phyloP scores from a whole-genome alignment of 1,284 basidiomycete species.

The Cutaneotrichosporon dermatis region DNA sequence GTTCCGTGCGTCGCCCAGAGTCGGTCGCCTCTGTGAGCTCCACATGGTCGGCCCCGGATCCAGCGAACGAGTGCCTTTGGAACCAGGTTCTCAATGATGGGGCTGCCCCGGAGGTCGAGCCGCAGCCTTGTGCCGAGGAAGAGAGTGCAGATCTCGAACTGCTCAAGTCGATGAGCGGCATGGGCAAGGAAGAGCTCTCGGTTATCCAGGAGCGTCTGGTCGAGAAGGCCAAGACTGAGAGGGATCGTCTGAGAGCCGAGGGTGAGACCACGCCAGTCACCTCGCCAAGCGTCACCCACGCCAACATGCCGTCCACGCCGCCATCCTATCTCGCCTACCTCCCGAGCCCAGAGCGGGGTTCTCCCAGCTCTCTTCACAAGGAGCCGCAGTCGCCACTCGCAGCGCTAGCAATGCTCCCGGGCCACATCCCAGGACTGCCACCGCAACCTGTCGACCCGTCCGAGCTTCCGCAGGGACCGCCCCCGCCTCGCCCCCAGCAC shows the following conservation, averaged over 20 bases:
- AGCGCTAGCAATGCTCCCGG: not conserved
- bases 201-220: slow-evolving; percentile 40
- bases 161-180: slow-evolving; percentile 28
- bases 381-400: not conserved
- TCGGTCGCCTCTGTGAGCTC: slow-evolving; percentile 12
- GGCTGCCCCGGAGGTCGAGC: not conserved
- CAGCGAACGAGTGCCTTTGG: slow-evolving; percentile 11
- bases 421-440: not conserved
- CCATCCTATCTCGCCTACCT: not conserved
- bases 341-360: not conserved
- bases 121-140: slow-evolving; percentile 5
- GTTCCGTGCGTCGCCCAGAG: not conserved
- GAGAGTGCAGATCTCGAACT: slow-evolving; percentile 18
- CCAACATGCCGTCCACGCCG: not conserved
- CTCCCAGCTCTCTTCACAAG: too few species aligned
- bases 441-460: slow-evolving; percentile 4
- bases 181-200: slow-evolving; percentile 35
- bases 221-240: slow-evolving; percentile 35
- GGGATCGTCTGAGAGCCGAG: slow-evolving; percentile 25
- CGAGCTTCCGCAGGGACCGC: slow-evolving; percentile 15
- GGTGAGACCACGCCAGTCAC: slow-evolving; percentile 4
- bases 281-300: not conserved
- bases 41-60: slow-evolving; percentile 6
- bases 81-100: slow-evolving; percentile 8
- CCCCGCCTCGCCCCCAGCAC: slow-evolving; percentile 13